Percentiles rank a stretch among this genome's conserved stretches.
phyloP scores from a whole-genome alignment of 306 rosid genomes.

The Geum urbanum region DNA sequence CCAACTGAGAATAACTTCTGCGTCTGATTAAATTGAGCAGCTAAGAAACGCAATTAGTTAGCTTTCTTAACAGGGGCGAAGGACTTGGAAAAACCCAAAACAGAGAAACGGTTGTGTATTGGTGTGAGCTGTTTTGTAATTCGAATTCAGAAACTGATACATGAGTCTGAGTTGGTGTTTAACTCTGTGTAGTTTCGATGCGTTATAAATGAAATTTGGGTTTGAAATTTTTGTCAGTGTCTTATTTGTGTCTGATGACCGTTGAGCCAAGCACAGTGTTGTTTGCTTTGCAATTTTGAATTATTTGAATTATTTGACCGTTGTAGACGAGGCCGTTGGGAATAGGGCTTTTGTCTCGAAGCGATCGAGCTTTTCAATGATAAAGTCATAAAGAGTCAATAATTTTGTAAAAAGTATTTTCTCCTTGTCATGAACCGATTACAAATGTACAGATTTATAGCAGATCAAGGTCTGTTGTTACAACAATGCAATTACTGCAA shows the following conservation, averaged over 20 bases:
- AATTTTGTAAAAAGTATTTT: no score
- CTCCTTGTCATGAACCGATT: no score
- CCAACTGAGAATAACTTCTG: not conserved
- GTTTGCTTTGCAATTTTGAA: not conserved
- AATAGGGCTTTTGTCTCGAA: not conserved
- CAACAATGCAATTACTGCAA: no score
- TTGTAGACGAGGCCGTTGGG: slow-evolving; percentile 10
- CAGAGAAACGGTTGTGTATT: slow-evolving; percentile 1
- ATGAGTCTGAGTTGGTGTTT: not conserved
- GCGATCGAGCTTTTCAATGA: no score
- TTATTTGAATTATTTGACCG: slow-evolving; percentile 12
- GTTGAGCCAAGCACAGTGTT: not conserved
- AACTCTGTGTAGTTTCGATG: not conserved
- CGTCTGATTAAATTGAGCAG: not conserved
- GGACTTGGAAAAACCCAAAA: no score
- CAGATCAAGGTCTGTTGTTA: no score
- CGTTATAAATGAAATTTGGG: slow-evolving; percentile 1
- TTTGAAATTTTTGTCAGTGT: not conserved
- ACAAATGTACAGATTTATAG: no score
- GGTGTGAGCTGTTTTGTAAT: not conserved
- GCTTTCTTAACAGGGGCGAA: not conserved
- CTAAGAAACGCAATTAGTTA: not conserved
- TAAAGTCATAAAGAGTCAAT: not conserved
- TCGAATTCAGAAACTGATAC: not conserved
- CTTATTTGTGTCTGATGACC: not conserved